Base-by-base conservation (phyloP, 805 yeast genomes). In the Candida berthetii region DNA sequence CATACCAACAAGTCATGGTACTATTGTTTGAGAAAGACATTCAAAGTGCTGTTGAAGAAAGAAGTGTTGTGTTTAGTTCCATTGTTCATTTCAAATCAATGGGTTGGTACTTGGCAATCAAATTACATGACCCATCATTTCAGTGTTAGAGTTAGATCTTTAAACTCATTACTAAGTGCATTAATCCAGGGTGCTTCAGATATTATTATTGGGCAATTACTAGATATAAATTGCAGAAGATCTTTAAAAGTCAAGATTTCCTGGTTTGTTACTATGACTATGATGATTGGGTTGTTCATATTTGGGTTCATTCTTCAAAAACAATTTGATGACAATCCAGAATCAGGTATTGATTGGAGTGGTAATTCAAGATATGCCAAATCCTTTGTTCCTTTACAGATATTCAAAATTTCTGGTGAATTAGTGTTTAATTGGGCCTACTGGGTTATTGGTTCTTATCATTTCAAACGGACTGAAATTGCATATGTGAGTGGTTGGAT, bases 101-200 rank as follows among this genome's bases (percentile, higher is more conserved):
- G 59, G 60, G 45, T 42, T 32, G 42, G 45, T 6, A 55, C 61
- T 10, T 57, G 56, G 54, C 53, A 51, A 35, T 41, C 45, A 28
- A 48, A 48, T 24, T 47, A 48, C 33, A 44, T 55, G 33, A 54
- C 59, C 1, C 48, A 55, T 25, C 47, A 53, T 37, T 57, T 57
- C 41, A 38, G 49, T 13, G 57, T 53, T 15, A 45, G 61, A 38
- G 46, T 50, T 10, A 48, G 61, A 42, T 47, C 60, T n/a, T 42
- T 55, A 35, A 57, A 54, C 32, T 46, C 51, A 13, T 45, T 57
- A 19, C 38, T 55, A 4, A 44, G 53, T 13, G 57, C 60, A 2
- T 38, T 54, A 3, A 44, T 55, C 10, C 40, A 46, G 3, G 47
- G 44, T 8, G 31, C 34, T 8, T 45, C 50, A 1, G 58, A 55